Conservation (phyloP, 805 yeast genomes). For the Barnettozyma botsteinii region DNA sequence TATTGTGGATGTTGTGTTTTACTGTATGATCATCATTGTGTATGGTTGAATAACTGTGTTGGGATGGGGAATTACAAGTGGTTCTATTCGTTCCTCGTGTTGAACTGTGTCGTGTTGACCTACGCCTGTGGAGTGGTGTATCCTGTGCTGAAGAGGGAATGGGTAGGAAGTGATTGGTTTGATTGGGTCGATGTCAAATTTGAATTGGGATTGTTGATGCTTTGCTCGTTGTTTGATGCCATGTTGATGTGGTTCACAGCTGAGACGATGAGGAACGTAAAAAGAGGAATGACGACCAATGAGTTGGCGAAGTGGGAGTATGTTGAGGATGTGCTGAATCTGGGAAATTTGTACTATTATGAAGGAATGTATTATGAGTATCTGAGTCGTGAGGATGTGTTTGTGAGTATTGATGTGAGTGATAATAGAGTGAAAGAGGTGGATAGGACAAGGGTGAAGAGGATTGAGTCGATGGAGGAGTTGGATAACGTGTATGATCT, state of each 20-base stretch:
- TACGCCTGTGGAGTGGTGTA: conserved; percentile 35
- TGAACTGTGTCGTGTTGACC: conserved; percentile 39
- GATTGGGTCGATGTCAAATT: conserved; percentile 2
- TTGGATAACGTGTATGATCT: conserved; percentile 20
- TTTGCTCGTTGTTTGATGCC: conserved; percentile 39
- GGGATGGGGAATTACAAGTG: conserved; percentile 60
- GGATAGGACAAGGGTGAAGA: neutral
- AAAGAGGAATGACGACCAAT: conserved; percentile 69
- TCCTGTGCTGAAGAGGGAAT: conserved; percentile 7
- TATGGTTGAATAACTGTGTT: conserved; percentile 69
- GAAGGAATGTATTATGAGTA: conserved; percentile 16
- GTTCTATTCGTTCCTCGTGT: conserved; percentile 50
- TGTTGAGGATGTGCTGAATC: conserved; percentile 44
- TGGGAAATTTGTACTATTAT: conserved; percentile 30
- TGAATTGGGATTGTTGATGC: conserved; percentile 29
- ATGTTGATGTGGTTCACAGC: conserved; percentile 39
- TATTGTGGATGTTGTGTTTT: conserved; percentile 59
- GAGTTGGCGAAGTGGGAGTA: conserved; percentile 70
- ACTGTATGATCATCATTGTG: conserved; percentile 69
- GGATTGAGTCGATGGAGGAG: conserved; percentile 12
- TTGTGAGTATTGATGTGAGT: conserved; percentile 19
- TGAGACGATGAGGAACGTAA: conserved; percentile 45
- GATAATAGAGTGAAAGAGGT: conserved; percentile 14
- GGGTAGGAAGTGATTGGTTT: conserved; percentile 1
- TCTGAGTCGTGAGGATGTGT: conserved; percentile 16